A percentile compares a stretch with the other conserved stretches of the same genome.
Evolutionary conservation across 805 yeast species (phyloP).

Genomic region (Barnettozyma sucrosica): DNA sequence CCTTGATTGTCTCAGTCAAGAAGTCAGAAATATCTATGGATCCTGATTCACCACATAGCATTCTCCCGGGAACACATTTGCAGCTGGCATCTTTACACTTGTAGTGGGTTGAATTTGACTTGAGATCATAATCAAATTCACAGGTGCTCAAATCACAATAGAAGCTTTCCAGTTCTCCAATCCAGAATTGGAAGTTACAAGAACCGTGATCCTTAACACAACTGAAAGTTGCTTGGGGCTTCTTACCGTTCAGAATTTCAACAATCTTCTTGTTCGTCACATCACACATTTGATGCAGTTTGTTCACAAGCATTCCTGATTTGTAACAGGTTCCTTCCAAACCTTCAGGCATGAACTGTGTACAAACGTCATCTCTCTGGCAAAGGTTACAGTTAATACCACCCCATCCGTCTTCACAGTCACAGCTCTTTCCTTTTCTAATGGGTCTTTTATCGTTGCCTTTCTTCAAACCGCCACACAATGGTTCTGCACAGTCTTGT

Average conservation of each 20-base stretch:
- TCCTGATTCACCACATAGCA: slow-evolving; percentile 91
- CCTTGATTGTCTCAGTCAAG: slow-evolving; percentile 78
- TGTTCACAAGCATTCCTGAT: slow-evolving; percentile 75
- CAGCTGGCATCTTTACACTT: slow-evolving; percentile 76
- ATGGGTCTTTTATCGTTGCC: slow-evolving; percentile 58
- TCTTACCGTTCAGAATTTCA: slow-evolving; percentile 68
- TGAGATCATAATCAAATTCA: slow-evolving; percentile 57
- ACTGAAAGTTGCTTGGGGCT: slow-evolving; percentile 88
- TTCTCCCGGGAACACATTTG: slow-evolving; percentile 84
- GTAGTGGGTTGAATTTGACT: slow-evolving; percentile 64
- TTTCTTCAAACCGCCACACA: slow-evolving; percentile 74
- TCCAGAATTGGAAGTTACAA: slow-evolving; percentile 96
- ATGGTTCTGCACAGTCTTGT: slow-evolving; percentile 80
- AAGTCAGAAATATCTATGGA: slow-evolving; percentile 94
- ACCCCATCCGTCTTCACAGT: slow-evolving; percentile 81
- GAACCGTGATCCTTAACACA: slow-evolving; percentile 61
- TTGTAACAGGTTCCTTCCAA: slow-evolving; percentile 84
- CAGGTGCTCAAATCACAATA: slow-evolving; percentile 82
- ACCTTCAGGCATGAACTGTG: slow-evolving; percentile 81
- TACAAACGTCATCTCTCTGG: slow-evolving; percentile 65
- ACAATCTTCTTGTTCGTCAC: slow-evolving; percentile 87
- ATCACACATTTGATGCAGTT: slow-evolving; percentile 86
- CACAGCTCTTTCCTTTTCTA: slow-evolving; percentile 48
- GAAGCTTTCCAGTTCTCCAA: slow-evolving; percentile 82
- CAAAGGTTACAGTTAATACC: slow-evolving; percentile 95